A percentile compares a stretch with the other conserved stretches of the same genome.
These are phyloP conservation scores for Pseudozyma thailandica DNA, from an alignment of 1,284 basidiomycete genomes.

Conservation along the genomic window DNA sequence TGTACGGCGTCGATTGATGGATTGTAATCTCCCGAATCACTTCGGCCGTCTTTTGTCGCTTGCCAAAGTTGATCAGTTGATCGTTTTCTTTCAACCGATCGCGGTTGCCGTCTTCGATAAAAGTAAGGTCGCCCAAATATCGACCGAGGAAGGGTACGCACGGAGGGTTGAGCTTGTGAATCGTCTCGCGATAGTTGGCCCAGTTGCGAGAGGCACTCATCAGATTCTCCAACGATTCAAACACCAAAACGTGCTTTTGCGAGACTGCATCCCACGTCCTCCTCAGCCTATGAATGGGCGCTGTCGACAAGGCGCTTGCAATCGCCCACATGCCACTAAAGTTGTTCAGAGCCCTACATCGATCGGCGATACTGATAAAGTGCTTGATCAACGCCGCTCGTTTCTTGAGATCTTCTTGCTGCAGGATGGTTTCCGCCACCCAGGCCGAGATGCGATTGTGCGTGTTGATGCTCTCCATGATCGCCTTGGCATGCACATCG, in stretches of 20 bases:
- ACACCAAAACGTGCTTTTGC: constrained; percentile 71
- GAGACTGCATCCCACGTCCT: constrained; percentile 93
- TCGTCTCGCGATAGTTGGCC: constrained; percentile 85
- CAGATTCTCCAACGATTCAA: constrained; percentile 79
- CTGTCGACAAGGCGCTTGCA: constrained; percentile 91
- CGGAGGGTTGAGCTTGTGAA: constrained; percentile 87
- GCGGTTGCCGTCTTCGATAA: constrained; percentile 98
- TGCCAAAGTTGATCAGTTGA: constrained; percentile 89
- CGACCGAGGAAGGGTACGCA: constrained; percentile 98
- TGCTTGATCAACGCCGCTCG: constrained; percentile 86
- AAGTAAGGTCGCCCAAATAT: constrained; percentile 93
- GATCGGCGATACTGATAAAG: constrained; percentile 91
- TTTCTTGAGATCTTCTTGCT: constrained; percentile 84
- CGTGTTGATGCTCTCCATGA: constrained; percentile 88
- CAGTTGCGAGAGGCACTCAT: constrained; percentile 93
- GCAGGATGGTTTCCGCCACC: constrained; percentile 90
- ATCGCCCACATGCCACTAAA: constrained; percentile 97
- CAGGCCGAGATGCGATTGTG: constrained; percentile 89
- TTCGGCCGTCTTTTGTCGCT: constrained; percentile 90
- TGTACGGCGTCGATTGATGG: constrained; percentile 86
- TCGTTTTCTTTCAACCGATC: constrained; percentile 77
- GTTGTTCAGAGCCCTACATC: constrained; percentile 88
- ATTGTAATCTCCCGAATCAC: constrained; percentile 95
- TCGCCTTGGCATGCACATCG: constrained; percentile 74
- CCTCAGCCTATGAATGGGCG: constrained; percentile 89